phyloP scores from a whole-genome alignment of 768 basidiomycete species.

The Tylopilus plumbeoviolaceoides region DNA sequence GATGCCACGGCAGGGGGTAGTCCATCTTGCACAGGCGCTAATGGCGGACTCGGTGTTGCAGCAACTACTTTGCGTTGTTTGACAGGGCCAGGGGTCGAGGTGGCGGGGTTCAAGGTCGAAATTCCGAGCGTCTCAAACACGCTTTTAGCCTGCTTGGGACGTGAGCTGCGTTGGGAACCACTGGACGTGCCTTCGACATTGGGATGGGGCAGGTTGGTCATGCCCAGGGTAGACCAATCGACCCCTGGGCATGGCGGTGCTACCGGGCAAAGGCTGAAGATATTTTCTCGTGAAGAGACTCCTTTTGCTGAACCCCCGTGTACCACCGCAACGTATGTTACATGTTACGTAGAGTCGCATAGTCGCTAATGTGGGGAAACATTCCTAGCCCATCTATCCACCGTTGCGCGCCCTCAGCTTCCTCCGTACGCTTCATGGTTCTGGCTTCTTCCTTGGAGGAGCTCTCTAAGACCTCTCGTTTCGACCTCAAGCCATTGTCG shows the following conservation, averaged over 20 bases:
- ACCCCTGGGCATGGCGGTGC: too few relatives aligned
- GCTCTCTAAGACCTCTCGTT: too few relatives aligned
- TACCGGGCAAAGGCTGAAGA: too few relatives aligned
- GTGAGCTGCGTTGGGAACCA: slow-evolving; percentile 13
- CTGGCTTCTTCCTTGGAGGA: not conserved
- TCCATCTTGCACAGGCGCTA: slow-evolving; percentile 11
- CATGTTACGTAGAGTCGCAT: too few relatives aligned
- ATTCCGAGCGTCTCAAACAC: slow-evolving; percentile 73
- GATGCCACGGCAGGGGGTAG: slow-evolving; percentile 10
- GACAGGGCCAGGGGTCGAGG: slow-evolving; percentile 25
- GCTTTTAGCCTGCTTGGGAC: slow-evolving; percentile 52
- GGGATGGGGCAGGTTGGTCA: slow-evolving; percentile 48
- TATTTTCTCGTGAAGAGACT: too few relatives aligned
- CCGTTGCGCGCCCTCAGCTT: too few relatives aligned
- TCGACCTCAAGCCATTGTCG: slow-evolving; percentile 5
- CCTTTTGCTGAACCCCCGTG: too few relatives aligned
- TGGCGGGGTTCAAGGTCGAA: slow-evolving; percentile 54
- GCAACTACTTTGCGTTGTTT: slow-evolving; percentile 21
- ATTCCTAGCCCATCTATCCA: too few relatives aligned
- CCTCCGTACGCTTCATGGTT: too few relatives aligned
- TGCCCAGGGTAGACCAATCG: slow-evolving; percentile 79
- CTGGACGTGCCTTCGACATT: slow-evolving; percentile 10
- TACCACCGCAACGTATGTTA: too few relatives aligned
- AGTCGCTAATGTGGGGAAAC: too few relatives aligned
- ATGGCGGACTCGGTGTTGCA: slow-evolving; percentile 25